Percentiles rank a stretch among this genome's conserved stretches.
These are phyloP conservation scores for Hericium alpestre DNA, from an alignment of 768 basidiomycete species.

Conservation along the genomic window DNA sequence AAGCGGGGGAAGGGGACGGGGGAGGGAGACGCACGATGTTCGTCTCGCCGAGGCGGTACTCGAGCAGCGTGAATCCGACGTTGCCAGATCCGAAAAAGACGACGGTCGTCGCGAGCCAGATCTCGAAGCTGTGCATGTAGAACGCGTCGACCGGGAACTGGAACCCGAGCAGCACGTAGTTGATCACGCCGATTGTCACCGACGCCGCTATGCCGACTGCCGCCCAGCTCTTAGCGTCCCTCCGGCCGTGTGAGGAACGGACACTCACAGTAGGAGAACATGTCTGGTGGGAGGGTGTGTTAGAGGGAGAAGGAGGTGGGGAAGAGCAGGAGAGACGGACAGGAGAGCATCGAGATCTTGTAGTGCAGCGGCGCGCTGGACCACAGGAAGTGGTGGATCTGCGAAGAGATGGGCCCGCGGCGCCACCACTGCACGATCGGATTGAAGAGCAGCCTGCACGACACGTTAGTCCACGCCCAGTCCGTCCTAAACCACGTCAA, in stretches of 20 bases:
- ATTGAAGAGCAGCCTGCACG: slow-evolving; percentile 48
- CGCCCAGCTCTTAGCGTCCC: neutral
- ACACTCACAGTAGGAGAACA: slow-evolving; percentile 42
- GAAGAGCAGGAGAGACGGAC: slow-evolving; percentile 20
- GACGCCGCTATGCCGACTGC: slow-evolving; percentile 52
- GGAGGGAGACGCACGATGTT: slow-evolving; percentile 13
- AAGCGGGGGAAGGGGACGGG: neutral
- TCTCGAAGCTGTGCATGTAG: slow-evolving; percentile 73
- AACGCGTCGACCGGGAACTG: slow-evolving; percentile 62
- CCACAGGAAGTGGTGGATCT: slow-evolving; percentile 72
- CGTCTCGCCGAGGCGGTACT: slow-evolving; percentile 54
- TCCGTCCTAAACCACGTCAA: neutral
- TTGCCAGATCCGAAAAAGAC: slow-evolving; percentile 72
- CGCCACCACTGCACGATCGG: slow-evolving; percentile 72
- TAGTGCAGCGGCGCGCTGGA: slow-evolving; percentile 41
- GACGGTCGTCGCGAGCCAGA: slow-evolving; percentile 67
- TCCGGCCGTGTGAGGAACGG: neutral
- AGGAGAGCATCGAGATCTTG: slow-evolving; percentile 44
- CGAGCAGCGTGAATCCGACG: slow-evolving; percentile 58
- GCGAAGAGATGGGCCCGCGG: slow-evolving; percentile 70
- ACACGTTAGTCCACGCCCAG: slow-evolving; percentile 22
- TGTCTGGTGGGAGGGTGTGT: slow-evolving; percentile 20
- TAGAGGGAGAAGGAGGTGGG: neutral
- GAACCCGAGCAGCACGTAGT: slow-evolving; percentile 68
- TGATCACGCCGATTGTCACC: slow-evolving; percentile 56